Evolutionary conservation across 345 rosid genomes (phyloP).

Genomic region (rapeseed (Brassica napus)): Da-Ae NC_063450.1:48113001-48113500

Average conservation of each 20-base stretch:
- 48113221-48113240: conserved; percentile 92
- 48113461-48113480: conserved; percentile 71
- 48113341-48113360: conserved; percentile 14
- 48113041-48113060: conserved; percentile 94
- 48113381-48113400: background rate
- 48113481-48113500: conserved; percentile 24
- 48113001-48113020: conserved; percentile 68
- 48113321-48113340: background rate
- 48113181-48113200: conserved; percentile 90
- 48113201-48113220: conserved; percentile 99
- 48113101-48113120: conserved; percentile 97
- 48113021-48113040: conserved; percentile 90
- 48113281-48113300: background rate
- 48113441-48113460: conserved; percentile 78
- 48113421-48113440: conserved; percentile 66
- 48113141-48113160: conserved; percentile 99
- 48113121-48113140: conserved; percentile 91
- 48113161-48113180: conserved; percentile 65
- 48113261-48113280: conserved; percentile 91
- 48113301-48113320: too few species aligned
- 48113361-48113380: too few species aligned
- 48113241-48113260: conserved; percentile 87
- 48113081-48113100: conserved; percentile 77
- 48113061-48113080: conserved; percentile 77
- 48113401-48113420: conserved; percentile 57